phyloP scores from a whole-genome alignment of 139 green algal genomes.

The Mesotaenium endlicherianum region DNA sequence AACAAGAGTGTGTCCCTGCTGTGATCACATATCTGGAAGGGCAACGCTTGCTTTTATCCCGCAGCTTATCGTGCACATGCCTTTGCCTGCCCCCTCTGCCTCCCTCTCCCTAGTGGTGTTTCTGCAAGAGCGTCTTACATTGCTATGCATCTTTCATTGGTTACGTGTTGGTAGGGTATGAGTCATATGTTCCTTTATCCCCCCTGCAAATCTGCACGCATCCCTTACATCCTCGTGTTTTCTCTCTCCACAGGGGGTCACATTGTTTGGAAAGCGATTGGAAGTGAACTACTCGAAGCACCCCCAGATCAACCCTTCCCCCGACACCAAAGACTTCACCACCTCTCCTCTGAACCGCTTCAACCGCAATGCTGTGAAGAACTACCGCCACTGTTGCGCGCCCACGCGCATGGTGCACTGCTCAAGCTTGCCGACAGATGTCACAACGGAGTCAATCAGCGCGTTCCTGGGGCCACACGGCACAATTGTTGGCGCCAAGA shows the following conservation, averaged over 20 bases:
- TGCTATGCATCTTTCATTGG: too few relatives aligned
- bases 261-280: conserved; percentile 44
- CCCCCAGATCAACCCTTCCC: conserved; percentile 46
- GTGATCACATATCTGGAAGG: too few relatives aligned
- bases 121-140: too few relatives aligned
- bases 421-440: conserved; percentile 39
- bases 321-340: conserved; percentile 43
- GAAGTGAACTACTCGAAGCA: conserved; percentile 55
- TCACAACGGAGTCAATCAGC: conserved; percentile 24
- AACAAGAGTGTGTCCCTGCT: too few relatives aligned
- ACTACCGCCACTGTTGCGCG: conserved; percentile 50
- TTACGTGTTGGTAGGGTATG: too few relatives aligned
- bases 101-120: too few relatives aligned
- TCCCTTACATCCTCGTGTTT: not conserved
- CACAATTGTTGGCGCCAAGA: conserved; percentile 35
- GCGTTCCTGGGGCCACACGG: conserved; percentile 34
- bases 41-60: too few relatives aligned
- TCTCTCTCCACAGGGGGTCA: conserved; percentile 18
- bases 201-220: too few relatives aligned
- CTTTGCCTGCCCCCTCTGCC: too few relatives aligned
- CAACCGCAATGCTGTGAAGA: conserved; percentile 41
- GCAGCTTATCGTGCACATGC: too few relatives aligned
- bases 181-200: too few relatives aligned
- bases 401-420: conserved; percentile 48
- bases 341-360: conserved; percentile 51